Evolutionary conservation across 2,329 filamentous ascomycete genomes (phyloP), one percentile per base, ranked within the genome.

Genomic region (Cladosporium cucumerinum): DNA sequence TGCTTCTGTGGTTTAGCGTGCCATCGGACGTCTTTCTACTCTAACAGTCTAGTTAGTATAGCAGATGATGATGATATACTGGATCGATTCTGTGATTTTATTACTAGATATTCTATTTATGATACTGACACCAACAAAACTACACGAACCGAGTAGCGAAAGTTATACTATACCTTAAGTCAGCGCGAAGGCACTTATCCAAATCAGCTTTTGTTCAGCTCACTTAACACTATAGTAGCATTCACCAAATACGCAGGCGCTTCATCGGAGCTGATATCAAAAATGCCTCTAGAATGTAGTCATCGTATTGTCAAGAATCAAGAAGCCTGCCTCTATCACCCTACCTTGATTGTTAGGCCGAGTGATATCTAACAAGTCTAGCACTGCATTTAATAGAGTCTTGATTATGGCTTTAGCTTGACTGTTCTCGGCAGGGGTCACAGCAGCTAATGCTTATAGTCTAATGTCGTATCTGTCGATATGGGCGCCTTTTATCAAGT

Each of bases 371-470:
- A 18, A 43, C 80, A 87, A 0, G 70, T 89, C 48, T 85, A 86
- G 69, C 55, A 78, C 3, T 88, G 86, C 67, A 81, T 88, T 60
- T 71, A 48, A 70, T 89, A 85, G 86, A 85, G 86, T 68, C 39
- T 84, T 11, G 72, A 82, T 67, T 76, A 85, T 61, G 63, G 64
- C 0, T 28, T 78, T 1, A 70, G 80, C 48, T 72, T 87, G 60
- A 84, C 82, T 0, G 73, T 88, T 28, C 16, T 89, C 21, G 82
- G 85, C 7, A 86, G 87, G 0, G 79, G 87, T 16, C 86, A 89
- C 69, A 85, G 86, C 68, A 84, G 81, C 7, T 84, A 89, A 59
- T 89, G 86, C 72, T 67, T 86, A 51, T 76, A 75, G 79, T 73
- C 82, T 2, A 79, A 82, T 60, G 78, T 85, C 18, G 81, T 88